Base-by-base conservation (phyloP, 73 alveolate genomes). In the Paramecium biaurelia region DNA sequence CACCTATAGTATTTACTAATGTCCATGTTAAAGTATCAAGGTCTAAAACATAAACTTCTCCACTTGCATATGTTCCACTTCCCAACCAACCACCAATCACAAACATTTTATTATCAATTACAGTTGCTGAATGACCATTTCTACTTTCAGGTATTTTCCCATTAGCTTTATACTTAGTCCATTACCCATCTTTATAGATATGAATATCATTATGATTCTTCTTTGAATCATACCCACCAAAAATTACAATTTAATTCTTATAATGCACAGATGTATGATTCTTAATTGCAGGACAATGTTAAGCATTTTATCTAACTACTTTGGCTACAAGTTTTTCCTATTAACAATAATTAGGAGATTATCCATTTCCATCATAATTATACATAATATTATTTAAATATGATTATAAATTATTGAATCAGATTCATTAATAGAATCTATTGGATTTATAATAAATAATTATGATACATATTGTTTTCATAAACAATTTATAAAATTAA, bases 11-110 rank as follows among this genome's bases (percentile, higher is more conserved):
- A 34, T 76, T 74, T 10, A 92, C 57, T 38, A 95, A 92, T 14
- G 95, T 84, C 98, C 99, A 97, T 24, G 43, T 56, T 8, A 85
- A 42, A 38, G 76, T 53, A 18, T 93, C 93, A 5, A 97, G 57
- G 70, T 97, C 97, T 23, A 97, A 87, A 7, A 93, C 94, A 82
- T 96, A 97, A 11, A 97, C 90, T 57, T 97, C 98, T 37, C 92
- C 95, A 53, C 97, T 95, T 1, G 99, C 97, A 18, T 94, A 88
- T 1, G 98, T 96, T 15, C 96, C 97, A 37, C 92, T 85, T 15
- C 99, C 98, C 30, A 95, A 86, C 98, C 99, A 97, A 0, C 99
- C 99, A 0, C 99, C 99, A 35, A 97, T 92, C 1, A 97, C 95
- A 82, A 92, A 97, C 67, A 97, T 49, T 70, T 92, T 93, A 92